These are phyloP conservation scores for Canavalia ensiformis DNA, from an alignment of 306 rosid genomes.

Conservation along the genomic window DNA sequence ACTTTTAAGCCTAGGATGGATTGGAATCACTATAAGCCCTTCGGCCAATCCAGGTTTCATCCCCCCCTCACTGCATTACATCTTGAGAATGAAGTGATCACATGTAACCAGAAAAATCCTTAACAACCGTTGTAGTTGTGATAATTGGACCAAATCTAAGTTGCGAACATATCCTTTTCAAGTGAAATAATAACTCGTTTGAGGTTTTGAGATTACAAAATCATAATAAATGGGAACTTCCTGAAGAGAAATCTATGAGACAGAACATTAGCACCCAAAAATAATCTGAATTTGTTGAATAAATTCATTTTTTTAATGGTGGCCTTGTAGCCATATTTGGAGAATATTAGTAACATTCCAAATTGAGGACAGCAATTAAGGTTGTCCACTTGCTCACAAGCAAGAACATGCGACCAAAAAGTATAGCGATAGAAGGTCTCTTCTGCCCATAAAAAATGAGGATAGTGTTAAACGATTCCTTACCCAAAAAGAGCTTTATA, in stretches of 20 bases:
- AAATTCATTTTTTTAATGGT: background rate
- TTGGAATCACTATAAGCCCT: background rate
- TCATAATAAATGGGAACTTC: no score
- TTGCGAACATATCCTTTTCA: background rate
- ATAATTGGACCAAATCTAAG: background rate
- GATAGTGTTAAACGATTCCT: background rate
- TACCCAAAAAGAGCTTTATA: background rate
- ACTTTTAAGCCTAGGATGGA: background rate
- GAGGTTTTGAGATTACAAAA: background rate
- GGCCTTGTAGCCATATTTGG: background rate
- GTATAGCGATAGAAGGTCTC: background rate
- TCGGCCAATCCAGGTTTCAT: no score
- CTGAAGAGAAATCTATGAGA: no score
- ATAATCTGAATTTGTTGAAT: background rate
- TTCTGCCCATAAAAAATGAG: conserved; percentile 6
- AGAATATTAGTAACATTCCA: background rate
- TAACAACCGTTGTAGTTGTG: background rate
- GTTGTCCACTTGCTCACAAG: background rate
- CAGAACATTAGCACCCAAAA: no score
- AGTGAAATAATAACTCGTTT: background rate
- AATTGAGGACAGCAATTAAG: background rate
- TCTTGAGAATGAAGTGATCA: background rate
- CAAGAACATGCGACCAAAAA: conserved; percentile 1
- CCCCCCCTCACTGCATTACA: background rate
- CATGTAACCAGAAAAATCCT: background rate